These are phyloP conservation scores for Lecanicillium sp. DNA, from an alignment of 2,329 filamentous ascomycete species.

Conservation along the genomic window DNA sequence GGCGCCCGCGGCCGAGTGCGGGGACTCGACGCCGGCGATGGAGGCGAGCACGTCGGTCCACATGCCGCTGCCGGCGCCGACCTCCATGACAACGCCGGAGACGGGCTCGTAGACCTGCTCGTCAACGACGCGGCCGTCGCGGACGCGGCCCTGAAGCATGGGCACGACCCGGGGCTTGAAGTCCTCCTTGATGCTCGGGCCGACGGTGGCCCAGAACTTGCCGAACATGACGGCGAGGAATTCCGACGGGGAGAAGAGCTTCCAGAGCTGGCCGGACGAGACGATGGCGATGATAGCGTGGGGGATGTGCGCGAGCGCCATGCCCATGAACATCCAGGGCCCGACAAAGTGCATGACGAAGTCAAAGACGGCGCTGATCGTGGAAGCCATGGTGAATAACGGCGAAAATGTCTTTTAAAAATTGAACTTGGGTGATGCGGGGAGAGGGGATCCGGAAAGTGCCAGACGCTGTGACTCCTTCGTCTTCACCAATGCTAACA, in stretches of 20 bases:
- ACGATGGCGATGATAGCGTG: constrained; percentile 41
- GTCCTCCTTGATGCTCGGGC: constrained; percentile 41
- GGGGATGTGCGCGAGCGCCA: constrained; percentile 45
- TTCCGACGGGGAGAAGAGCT: constrained; percentile 35
- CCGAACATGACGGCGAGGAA: constrained; percentile 52
- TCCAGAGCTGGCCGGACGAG: constrained; percentile 24
- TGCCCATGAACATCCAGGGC: constrained; percentile 49
- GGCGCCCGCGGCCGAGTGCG: constrained; percentile 13
- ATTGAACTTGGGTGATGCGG: too few species aligned
- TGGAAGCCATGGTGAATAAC: not conserved
- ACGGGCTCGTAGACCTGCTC: constrained; percentile 33
- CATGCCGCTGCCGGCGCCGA: constrained; percentile 56
- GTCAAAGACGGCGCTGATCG: not conserved
- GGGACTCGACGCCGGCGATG: constrained; percentile 16
- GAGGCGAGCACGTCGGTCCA: constrained; percentile 51
- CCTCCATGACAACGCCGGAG: constrained; percentile 51
- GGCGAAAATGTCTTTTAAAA: too few species aligned
- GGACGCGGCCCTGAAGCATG: constrained; percentile 45
- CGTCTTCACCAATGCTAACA: too few species aligned
- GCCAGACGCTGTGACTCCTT: too few species aligned
- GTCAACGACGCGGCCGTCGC: constrained; percentile 30
- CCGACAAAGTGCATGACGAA: constrained; percentile 31
- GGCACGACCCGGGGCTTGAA: constrained; percentile 42
- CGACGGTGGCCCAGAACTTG: constrained; percentile 52
- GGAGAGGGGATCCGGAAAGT: too few species aligned